Conservation (phyloP, 345 rosid genomes). For the Pseudoturritis turrita region DNA sequence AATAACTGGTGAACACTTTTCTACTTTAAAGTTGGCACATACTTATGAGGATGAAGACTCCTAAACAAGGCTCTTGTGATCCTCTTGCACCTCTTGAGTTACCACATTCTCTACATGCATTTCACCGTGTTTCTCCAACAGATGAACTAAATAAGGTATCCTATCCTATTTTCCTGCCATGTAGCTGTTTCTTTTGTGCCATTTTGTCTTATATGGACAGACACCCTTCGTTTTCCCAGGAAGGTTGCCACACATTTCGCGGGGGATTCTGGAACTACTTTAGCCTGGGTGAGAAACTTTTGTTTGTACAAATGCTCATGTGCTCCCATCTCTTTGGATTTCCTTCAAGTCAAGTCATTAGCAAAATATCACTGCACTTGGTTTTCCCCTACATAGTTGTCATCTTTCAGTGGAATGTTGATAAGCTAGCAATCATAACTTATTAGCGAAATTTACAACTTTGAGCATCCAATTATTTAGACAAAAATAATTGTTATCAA, state of each 20-base stretch:
- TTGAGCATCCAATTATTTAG: too few species aligned
- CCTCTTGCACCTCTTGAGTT: conserved; percentile 92
- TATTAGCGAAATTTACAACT: too few species aligned
- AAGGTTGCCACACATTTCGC: conserved; percentile 81
- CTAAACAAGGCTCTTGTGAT: conserved; percentile 66
- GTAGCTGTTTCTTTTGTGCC: background rate
- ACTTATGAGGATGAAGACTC: conserved; percentile 82
- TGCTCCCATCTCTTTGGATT: background rate
- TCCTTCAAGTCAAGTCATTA: background rate
- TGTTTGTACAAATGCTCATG: background rate
- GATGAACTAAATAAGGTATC: conserved; percentile 66
- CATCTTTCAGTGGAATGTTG: background rate
- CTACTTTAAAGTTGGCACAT: conserved; percentile 71
- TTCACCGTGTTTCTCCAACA: conserved; percentile 65
- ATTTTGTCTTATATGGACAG: background rate
- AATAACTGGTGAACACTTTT: background rate
- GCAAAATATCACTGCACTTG: background rate
- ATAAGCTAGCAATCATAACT: background rate
- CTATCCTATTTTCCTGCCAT: background rate
- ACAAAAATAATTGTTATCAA: too few species aligned
- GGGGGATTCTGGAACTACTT: conserved; percentile 99
- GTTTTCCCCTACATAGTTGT: background rate
- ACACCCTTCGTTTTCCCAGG: conserved; percentile 45
- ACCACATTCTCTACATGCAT: conserved; percentile 89
- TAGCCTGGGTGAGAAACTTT: conserved; percentile 74